Evolutionary conservation across 192 early-diverging fungal genomes (phyloP).

Genomic region (Coemansia sp.): DNA sequence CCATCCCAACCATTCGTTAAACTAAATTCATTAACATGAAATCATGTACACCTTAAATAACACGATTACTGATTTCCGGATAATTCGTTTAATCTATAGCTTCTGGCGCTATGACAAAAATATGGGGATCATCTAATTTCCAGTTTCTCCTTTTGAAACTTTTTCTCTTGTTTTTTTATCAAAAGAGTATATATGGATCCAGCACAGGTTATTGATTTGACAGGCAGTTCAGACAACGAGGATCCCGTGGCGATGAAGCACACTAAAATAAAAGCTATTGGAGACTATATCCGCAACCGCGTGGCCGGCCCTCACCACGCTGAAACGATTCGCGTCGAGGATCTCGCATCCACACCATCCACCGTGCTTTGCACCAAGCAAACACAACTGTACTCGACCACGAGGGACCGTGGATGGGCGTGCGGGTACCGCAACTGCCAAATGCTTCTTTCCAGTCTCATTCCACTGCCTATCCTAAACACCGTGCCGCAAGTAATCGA

Average conservation of each 20-base stretch:
- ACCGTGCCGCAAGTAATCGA: slow-evolving; percentile 7
- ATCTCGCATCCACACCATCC: background rate
- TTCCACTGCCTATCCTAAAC: background rate
- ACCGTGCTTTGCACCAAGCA: slow-evolving; percentile 21
- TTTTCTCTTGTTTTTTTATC: background rate
- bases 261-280: background rate
- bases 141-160: background rate
- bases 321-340: background rate
- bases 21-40: background rate
- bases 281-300: background rate
- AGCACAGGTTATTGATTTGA: slow-evolving; percentile 22
- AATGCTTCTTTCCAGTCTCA: slow-evolving; percentile 61
- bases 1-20: background rate
- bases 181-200: background rate
- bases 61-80: background rate
- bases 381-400: slow-evolving; percentile 26
- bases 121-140: background rate
- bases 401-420: slow-evolving; percentile 62
- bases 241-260: background rate
- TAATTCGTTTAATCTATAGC: background rate
- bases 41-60: background rate
- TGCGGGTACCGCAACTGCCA: slow-evolving; percentile 75
- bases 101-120: background rate
- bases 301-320: background rate
- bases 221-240: slow-evolving; percentile 14